Base-by-base conservation (phyloP, 2,329 filamentous ascomycete species). In the Penicillium sp. region DNA sequence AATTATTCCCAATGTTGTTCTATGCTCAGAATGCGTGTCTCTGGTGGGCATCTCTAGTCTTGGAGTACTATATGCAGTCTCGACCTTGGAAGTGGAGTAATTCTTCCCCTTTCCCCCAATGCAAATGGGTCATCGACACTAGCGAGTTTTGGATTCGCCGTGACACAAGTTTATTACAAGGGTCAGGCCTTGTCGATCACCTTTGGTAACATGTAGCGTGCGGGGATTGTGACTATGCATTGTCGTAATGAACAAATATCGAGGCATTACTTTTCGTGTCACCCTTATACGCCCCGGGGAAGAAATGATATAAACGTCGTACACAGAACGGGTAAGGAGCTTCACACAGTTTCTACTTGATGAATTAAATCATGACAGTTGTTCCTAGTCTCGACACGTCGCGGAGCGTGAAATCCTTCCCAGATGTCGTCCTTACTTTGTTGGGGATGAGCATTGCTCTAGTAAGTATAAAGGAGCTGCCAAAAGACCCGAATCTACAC, bases 291-390 rank as follows among this genome's bases (percentile, higher is more conserved):
- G n/a, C 8, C 14, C 36, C 18, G 38, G 39, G 11, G 9, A 4
- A 5, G 2, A 14, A 34, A 13, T n/a, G n/a, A 18, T 54, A 54
- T 54, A 54, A 50, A n/a, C 49, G 34, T 9, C 22, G 39, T 7
- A 11, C 22, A 39, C 34, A 8, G 21, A 21, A 9, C 11, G 14
- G 31, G 5, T 2, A 9, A 18, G 14, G 8, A 24, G 10, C 3
- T n/a, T n/a, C 27, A 43, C 16, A 18, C 24, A 5, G 24, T 27
- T 22, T 10, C 4, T 9, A 7, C 16, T 44, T 24, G 18, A 47
- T 16, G 34, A 4, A n/a, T 29, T 32, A 5, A 27, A 50, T 40
- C 7, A 50, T 45, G 47, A 18, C 52, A 3, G 13, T 43, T 34
- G 21, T 22, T 34, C 47, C 18, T 45, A 18, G 4, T 24, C 14